These are phyloP conservation scores for Tolypocladium amazonense DNA, from an alignment of 2,329 filamentous ascomycete genomes.

Conservation along the genomic window DNA sequence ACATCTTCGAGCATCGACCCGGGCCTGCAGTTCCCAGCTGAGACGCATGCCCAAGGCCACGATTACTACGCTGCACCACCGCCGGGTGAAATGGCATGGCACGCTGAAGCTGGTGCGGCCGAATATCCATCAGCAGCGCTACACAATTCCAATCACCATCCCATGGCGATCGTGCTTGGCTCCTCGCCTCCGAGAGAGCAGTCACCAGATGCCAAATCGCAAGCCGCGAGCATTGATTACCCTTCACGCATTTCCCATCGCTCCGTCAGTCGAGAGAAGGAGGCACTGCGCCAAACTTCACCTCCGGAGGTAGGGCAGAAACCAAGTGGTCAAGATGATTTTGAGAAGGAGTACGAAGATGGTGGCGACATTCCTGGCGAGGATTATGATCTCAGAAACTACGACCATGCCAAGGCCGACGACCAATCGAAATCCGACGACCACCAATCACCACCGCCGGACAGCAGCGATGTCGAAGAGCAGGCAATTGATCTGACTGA, in stretches of 20 bases:
- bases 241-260: neutral
- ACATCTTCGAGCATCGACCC: slow-evolving; percentile 6
- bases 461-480: slow-evolving; percentile 7
- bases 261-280: neutral
- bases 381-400: slow-evolving; percentile 23
- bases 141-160: neutral
- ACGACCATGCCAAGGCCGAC: slow-evolving; percentile 19
- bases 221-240: neutral
- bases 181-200: slow-evolving; percentile 1
- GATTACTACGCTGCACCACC: neutral
- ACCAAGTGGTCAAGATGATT: slow-evolving; percentile 1
- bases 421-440: slow-evolving; percentile 15
- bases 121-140: neutral
- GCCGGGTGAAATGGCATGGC: neutral
- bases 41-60: neutral
- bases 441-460: slow-evolving; percentile 5
- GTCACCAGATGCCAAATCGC: neutral
- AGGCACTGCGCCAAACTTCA: neutral
- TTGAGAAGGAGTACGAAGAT: slow-evolving; percentile 13
- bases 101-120: neutral
- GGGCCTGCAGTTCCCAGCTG: slow-evolving; percentile 4
- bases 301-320: neutral
- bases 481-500: slow-evolving; percentile 20
- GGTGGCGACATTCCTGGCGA: slow-evolving; percentile 18
- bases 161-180: neutral